Base-by-base conservation (phyloP, 1,139 yeast genomes). In the Sugiyamaella pinicola region DNA sequence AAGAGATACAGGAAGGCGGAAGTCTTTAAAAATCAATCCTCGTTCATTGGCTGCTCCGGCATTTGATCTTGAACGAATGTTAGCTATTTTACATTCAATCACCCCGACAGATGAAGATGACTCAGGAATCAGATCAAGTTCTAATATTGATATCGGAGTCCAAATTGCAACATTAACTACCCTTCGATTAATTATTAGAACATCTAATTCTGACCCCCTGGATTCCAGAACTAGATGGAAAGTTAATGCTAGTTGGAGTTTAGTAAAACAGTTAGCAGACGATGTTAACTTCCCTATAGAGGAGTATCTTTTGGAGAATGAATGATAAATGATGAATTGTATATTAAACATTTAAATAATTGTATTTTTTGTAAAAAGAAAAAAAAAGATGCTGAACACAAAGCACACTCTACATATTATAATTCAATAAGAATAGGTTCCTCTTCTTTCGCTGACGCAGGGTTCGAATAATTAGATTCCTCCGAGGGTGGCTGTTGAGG, bases 201-300 rank as follows among this genome's bases (percentile, higher is more conserved):
- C 74, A 0, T 75, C 76, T 13, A 73, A 78, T 15, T 70, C 79
- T 3, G 89, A 85, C 64, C 77, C 81, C 17, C 71, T 85, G 40
- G 85, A 80, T 54, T 78, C 87, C 5, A 77, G 80, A 58, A 78
- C 85, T 1, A 72, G 83, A 55, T 84, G 90, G 89, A 81, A 76
- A 60, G 77, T 84, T 57, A 83, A 82, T 60, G 77, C 82, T 13
- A 72, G 76, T 39, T 83, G 83, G 81, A 70, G 74, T 5, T 74
- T 78, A 26, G 77, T 81, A 4, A 75, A 76, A 54, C 67, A 70
- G 17, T 66, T 84, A 10, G 81, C 89, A 0, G 66, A 70, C 26
- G 83, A 81, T 38, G 66, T 84, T 18, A 69, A 74, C n/a, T 77
- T 85, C 56, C 84, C 82, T 0, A 68, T 85, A 2, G 74, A 73